Base-by-base conservation (phyloP, 1,284 basidiomycete species). In the Papiliotrema fonsecae region DNA sequence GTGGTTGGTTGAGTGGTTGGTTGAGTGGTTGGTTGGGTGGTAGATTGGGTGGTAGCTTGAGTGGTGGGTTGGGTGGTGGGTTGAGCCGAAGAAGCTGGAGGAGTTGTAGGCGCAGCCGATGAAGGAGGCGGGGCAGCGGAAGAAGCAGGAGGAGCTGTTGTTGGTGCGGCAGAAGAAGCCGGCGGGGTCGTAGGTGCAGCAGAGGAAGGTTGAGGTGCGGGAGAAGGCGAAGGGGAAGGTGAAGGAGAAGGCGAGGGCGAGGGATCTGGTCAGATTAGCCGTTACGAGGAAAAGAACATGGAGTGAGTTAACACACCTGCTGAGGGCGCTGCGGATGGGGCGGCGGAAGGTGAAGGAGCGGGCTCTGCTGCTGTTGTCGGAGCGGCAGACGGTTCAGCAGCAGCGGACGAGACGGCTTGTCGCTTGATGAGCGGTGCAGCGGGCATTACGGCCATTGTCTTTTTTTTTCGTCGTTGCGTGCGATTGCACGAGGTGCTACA, bases 161-260 rank as follows among this genome's bases (percentile, higher is more conserved):
- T 14, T 18, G 42, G 18, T 30, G 42, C 28, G 34, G 49, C 22
- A 19, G 55, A 21, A n/a, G 58, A 39, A 35, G 54, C 25, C 32
- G 50, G n/a, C 35, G 58, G 25, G 6, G 55, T 36, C 18, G 49
- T 27, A 27, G 55, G 24, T 28, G 50, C 30, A 28, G 53, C 21
- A 37, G 45, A 31, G 18, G 49, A 28, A 3, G 45, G 30, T 24
- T 40, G 22, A 16, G 51, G 27, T 14, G 50, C 37, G 19, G 49
- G 6, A 19, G 50, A 36, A 3, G 50, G 40, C 9, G 52, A 24
- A 49, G 51, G 47, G 44, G 39, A n/a, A 16, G 51, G 27, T 14
- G 50, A 31, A 24, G 49, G 6, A 19, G 50, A 36, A 3, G 50
- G 40, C 9, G 52, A 24, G 45, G 51, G 47, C n/a, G n/a, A n/a